Evolutionary conservation across 805 yeast genomes (phyloP).

Genomic region (Yarrowia sp.): DNA sequence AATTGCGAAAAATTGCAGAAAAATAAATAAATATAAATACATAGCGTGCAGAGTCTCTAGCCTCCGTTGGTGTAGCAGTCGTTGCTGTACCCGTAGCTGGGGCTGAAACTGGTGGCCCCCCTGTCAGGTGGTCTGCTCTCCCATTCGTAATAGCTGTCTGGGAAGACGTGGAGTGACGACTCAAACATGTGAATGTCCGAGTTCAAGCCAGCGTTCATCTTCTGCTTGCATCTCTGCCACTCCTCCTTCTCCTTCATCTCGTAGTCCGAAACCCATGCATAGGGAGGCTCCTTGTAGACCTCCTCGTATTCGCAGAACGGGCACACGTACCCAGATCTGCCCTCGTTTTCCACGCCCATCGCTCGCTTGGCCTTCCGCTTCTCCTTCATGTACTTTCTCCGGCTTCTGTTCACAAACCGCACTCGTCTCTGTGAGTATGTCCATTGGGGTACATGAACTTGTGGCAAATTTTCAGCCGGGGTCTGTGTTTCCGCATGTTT

Average conservation of each 20-base stretch:
- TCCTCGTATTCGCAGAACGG: conserved; percentile 10
- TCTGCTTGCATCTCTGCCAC: neutral
- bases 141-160: neutral
- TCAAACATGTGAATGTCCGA: neutral
- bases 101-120: no score
- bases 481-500: neutral
- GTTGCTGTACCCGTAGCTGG: neutral
- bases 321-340: neutral
- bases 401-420: conserved; percentile 1
- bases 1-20: neutral
- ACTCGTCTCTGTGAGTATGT: neutral
- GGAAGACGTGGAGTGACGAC: neutral
- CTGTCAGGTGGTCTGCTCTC: neutral
- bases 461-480: neutral
- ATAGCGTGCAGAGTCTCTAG: neutral
- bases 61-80: neutral
- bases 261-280: neutral
- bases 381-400: conserved; percentile 4
- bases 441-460: neutral
- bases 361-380: neutral
- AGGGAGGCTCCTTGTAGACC: neutral
- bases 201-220: neutral
- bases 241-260: neutral
- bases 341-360: no score
- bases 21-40: neutral